Evolutionary conservation across 495 filamentous ascomycete genomes (phyloP).

Genomic region (Evernia prunastri): DNA sequence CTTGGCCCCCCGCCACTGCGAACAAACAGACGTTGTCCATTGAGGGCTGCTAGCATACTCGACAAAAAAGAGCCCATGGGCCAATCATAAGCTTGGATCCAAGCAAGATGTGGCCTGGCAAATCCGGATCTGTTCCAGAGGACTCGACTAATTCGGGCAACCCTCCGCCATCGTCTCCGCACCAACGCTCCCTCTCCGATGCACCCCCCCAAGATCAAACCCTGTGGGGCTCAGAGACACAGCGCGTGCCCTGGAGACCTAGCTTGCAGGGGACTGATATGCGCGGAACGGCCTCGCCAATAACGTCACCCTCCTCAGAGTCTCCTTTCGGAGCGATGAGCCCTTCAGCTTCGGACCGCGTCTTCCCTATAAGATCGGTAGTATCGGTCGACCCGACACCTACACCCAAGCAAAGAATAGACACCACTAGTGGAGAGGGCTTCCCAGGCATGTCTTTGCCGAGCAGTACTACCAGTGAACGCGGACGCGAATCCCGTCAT

Average conservation of each 20-base stretch:
- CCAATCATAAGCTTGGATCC: not conserved
- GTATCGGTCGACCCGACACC: constrained; percentile 60
- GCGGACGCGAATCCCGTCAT: constrained; percentile 2
- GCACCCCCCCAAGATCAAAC: constrained; percentile 9
- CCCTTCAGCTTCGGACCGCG: constrained; percentile 51
- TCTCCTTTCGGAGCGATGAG: constrained; percentile 33
- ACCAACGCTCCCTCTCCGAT: constrained; percentile 15
- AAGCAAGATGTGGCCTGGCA: constrained; percentile 1
- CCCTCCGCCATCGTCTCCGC: constrained; percentile 1
- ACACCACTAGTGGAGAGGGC: constrained; percentile 15
- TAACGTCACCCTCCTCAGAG: constrained; percentile 5
- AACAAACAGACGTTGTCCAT: not conserved
- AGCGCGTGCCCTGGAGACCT: not conserved
- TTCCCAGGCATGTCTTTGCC: constrained; percentile 26
- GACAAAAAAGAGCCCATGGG: not conserved
- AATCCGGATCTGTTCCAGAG: not conserved
- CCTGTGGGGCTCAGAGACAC: constrained; percentile 1
- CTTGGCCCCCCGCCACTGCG: not conserved
- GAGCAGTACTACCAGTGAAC: constrained; percentile 19
- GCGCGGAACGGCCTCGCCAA: constrained; percentile 9
- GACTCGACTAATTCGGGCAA: not conserved
- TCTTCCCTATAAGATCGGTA: constrained; percentile 80
- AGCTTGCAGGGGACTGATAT: not conserved
- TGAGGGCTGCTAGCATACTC: not conserved
- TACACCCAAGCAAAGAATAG: constrained; percentile 19